Percentiles rank a stretch among this genome's conserved stretches.
These are phyloP conservation scores for Tylopilus orsonianus DNA, from an alignment of 1,284 basidiomycete genomes.

Conservation along the genomic window DNA sequence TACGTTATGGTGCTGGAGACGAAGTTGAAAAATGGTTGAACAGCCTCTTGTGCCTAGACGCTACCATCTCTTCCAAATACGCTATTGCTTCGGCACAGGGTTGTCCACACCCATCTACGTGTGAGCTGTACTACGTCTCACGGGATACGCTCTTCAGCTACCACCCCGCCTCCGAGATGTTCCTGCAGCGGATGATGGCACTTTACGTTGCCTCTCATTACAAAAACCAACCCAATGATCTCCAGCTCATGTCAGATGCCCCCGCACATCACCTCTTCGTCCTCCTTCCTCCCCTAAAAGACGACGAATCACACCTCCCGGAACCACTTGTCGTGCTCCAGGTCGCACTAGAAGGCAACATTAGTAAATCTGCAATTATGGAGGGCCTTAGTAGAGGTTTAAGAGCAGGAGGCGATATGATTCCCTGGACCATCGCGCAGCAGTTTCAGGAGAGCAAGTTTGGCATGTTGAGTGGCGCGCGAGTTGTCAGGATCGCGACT, in stretches of 20 bases:
- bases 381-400: slow-evolving; percentile 81
- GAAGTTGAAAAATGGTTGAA: slow-evolving; percentile 96
- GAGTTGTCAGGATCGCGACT: slow-evolving; percentile 94
- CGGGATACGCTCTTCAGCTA: slow-evolving; percentile 97
- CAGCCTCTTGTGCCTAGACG: slow-evolving; percentile 88
- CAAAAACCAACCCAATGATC: slow-evolving; percentile 98
- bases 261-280: slow-evolving; percentile 98
- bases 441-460: slow-evolving; percentile 98
- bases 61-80: slow-evolving; percentile 68
- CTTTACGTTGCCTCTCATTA: slow-evolving; percentile 97
- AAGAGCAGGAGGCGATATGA: slow-evolving; percentile 92
- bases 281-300: slow-evolving; percentile 86
- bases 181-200: slow-evolving; percentile 98
- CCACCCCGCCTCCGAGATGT: slow-evolving; percentile 95
- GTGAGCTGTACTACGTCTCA: slow-evolving; percentile 95
- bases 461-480: slow-evolving; percentile 86
- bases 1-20: slow-evolving; percentile 89
- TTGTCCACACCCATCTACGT: slow-evolving; percentile 90
- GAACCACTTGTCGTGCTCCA: slow-evolving; percentile 95
- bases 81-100: slow-evolving; percentile 56
- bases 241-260: slow-evolving; percentile 95
- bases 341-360: slow-evolving; percentile 94
- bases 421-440: slow-evolving; percentile 95
- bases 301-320: slow-evolving; percentile 83
- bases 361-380: slow-evolving; percentile 84